Evolutionary conservation across 208 protist species (phyloP).

Genomic region (Sergeia podlipaevii): DNA sequence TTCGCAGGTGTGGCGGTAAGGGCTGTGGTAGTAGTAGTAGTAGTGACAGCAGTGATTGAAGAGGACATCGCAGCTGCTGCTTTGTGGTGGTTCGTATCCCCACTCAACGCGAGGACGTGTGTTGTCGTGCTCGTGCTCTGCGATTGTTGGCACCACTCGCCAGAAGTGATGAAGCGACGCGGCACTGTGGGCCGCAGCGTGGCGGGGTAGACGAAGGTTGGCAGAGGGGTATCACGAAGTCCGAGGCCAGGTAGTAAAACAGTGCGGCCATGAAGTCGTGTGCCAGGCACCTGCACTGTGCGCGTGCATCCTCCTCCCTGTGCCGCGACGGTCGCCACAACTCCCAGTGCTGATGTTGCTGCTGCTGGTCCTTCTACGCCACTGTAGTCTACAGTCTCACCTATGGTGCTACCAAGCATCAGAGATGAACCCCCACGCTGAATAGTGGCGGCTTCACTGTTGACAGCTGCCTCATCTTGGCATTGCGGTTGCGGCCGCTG

Average conservation of each 20-base stretch:
- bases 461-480: neutral
- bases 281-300: conserved; percentile 6
- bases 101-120: too few relatives aligned
- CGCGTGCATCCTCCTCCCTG: neutral
- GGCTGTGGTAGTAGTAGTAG: neutral
- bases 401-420: too few relatives aligned
- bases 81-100: too few relatives aligned
- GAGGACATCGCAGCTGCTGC: too few relatives aligned
- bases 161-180: neutral
- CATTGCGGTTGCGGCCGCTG: neutral
- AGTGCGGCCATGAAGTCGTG: conserved; percentile 15
- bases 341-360: neutral
- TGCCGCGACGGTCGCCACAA: conserved; percentile 6
- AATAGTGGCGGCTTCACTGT: neutral
- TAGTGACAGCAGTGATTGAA: too few relatives aligned
- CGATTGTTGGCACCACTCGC: neutral
- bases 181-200: neutral
- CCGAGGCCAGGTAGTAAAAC: conserved; percentile 35
- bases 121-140: too few relatives aligned
- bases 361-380: neutral
- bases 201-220: conserved; percentile 29
- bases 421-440: neutral
- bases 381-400: too few relatives aligned
- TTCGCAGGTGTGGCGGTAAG: conserved; percentile 3
- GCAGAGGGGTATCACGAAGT: conserved; percentile 24